Evolutionary conservation across 345 rosid genomes (phyloP).

Genomic region (Balakata baccata): DNA sequence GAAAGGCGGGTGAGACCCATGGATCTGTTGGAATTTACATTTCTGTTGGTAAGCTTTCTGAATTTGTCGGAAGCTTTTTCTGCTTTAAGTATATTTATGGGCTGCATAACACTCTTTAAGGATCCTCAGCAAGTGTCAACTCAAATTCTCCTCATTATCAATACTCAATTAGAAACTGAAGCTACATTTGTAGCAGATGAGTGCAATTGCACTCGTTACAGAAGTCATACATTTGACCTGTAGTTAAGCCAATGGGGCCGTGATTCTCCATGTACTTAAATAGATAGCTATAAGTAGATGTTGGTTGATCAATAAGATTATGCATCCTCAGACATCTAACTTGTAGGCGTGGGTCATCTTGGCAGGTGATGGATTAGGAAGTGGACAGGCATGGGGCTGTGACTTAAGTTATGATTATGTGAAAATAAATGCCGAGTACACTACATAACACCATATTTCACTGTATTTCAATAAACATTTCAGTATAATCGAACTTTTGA

Average conservation of each 20-base stretch:
- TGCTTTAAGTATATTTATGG: neutral
- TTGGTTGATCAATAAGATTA: neutral
- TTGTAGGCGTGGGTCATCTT: neutral
- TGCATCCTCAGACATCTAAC: neutral
- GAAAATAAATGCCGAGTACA: conserved; percentile 84
- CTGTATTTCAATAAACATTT: neutral
- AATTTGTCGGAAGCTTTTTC: neutral
- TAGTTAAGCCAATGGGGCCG: neutral
- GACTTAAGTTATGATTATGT: conserved; percentile 87
- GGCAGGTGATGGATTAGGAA: conserved; percentile 62
- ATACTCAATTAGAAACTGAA: neutral
- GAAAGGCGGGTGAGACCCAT: conserved; percentile 71
- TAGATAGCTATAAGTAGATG: neutral
- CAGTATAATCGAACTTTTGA: neutral
- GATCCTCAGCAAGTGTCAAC: neutral
- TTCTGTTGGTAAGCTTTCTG: conserved; percentile 56
- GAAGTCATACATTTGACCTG: neutral
- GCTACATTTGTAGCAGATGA: neutral
- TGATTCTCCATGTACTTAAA: neutral
- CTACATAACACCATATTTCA: conserved; percentile 37
- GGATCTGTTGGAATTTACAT: conserved; percentile 64
- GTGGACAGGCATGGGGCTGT: conserved; percentile 80
- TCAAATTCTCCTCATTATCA: too few relatives aligned
- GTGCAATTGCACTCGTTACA: neutral
- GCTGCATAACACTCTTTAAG: neutral